Conservation (phyloP, 352 stramenopile species). For the Pythium guiyangense region DNA sequence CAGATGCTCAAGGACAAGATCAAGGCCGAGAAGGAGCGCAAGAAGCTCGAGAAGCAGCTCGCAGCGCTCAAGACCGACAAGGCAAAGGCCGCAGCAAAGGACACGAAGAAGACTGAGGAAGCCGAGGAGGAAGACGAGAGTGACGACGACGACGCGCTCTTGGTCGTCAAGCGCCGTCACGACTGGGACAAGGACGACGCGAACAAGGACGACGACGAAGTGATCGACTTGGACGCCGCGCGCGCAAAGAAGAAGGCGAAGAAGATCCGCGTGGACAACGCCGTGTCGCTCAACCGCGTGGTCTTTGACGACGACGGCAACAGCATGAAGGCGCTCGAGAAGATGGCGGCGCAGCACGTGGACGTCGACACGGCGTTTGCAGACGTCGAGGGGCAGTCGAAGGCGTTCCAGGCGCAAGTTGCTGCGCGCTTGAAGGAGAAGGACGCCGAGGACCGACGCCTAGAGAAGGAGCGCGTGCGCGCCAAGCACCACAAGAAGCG, state of each 20-base stretch:
- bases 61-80: slow-evolving; percentile 30
- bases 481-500: slow-evolving; percentile 89
- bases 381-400: slow-evolving; percentile 60
- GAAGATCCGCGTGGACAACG: slow-evolving; percentile 77
- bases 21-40: slow-evolving; percentile 93
- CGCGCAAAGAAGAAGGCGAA: slow-evolving; percentile 78
- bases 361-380: slow-evolving; percentile 38
- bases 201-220: slow-evolving; percentile 37
- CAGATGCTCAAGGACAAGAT: slow-evolving; percentile 98
- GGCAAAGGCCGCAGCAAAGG: slow-evolving; percentile 22
- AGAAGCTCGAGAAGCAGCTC: slow-evolving; percentile 83
- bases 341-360: slow-evolving; percentile 41
- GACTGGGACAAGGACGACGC: slow-evolving; percentile 57
- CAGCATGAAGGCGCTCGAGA: slow-evolving; percentile 53
- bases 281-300: slow-evolving; percentile 71
- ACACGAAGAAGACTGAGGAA: slow-evolving; percentile 26
- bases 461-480: slow-evolving; percentile 85
- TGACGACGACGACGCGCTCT: slow-evolving; percentile 87
- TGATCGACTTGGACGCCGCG: slow-evolving; percentile 55
- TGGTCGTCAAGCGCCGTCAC: slow-evolving; percentile 92
- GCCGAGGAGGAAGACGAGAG: slow-evolving; percentile 15
- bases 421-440: slow-evolving; percentile 68
- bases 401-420: slow-evolving; percentile 61
- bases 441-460: slow-evolving; percentile 65
- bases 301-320: slow-evolving; percentile 96